Percentiles rank a stretch among this genome's conserved stretches.
Conservation (phyloP, 371 early-diverging fungal genomes). For the Sporodiniella umbellata region DNA sequence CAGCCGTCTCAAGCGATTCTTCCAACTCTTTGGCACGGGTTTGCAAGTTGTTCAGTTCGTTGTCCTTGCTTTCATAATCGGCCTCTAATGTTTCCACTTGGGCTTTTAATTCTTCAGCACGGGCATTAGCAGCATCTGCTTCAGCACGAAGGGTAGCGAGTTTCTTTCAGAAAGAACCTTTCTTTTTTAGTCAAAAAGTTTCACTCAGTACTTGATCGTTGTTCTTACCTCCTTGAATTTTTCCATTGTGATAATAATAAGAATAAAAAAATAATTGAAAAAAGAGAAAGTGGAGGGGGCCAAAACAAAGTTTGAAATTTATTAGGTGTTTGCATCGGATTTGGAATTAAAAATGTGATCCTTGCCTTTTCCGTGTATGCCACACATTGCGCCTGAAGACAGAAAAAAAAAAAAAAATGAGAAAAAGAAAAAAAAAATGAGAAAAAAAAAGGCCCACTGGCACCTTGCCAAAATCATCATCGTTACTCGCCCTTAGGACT, state of each 20-base stretch:
- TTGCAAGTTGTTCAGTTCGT: slow-evolving; percentile 59
- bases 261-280: slow-evolving; percentile 6
- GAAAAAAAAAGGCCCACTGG: too few species aligned
- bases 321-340: slow-evolving; percentile 3
- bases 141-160: slow-evolving; percentile 65
- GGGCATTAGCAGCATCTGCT: slow-evolving; percentile 60
- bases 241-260: slow-evolving; percentile 20
- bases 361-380: slow-evolving; percentile 1
- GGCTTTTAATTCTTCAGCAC: slow-evolving; percentile 63
- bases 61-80: slow-evolving; percentile 64
- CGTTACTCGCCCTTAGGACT: too few species aligned
- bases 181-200: too few species aligned
- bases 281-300: not conserved
- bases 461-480: too few species aligned
- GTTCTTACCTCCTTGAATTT: slow-evolving; percentile 30
- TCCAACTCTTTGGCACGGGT: slow-evolving; percentile 63
- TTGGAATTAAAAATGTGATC: slow-evolving; percentile 20
- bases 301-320: not conserved
- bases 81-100: slow-evolving; percentile 53
- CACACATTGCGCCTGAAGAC: not conserved
- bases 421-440: too few species aligned
- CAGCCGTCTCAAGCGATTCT: slow-evolving; percentile 63
- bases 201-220: too few species aligned
- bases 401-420: too few species aligned
- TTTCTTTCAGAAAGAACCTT: slow-evolving; percentile 52